Conservation (phyloP, 164 flowering plant genomes). For the Vitis cinerea region DNA sequence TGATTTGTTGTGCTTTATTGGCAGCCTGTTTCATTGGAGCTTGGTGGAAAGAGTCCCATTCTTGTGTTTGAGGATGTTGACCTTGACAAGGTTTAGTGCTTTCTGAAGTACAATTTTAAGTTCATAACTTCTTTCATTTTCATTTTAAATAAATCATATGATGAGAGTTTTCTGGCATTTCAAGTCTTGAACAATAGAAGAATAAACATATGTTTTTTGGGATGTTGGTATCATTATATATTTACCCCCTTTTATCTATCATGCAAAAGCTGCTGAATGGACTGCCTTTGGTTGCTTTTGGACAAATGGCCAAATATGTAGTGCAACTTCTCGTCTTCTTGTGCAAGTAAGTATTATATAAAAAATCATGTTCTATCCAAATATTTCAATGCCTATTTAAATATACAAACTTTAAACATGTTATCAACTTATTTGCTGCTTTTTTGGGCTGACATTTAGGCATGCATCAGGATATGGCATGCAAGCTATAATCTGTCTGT, state of each 20-base stretch:
- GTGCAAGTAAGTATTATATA: conserved; percentile 66
- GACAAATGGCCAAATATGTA: conserved; percentile 99
- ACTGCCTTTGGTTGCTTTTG: conserved; percentile 89
- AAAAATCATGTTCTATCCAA: too few relatives aligned
- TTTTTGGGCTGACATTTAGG: too few relatives aligned
- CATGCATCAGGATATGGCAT: too few relatives aligned
- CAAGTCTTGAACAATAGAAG: too few relatives aligned
- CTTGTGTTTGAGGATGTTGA: conserved; percentile 95
- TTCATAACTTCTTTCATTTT: background rate
- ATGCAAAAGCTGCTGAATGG: conserved; percentile 89
- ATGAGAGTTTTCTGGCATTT: too few relatives aligned
- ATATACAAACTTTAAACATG: too few relatives aligned
- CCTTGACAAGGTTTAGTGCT: conserved; percentile 74
- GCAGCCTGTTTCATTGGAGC: conserved; percentile 96
- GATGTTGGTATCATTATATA: conserved; percentile 1
- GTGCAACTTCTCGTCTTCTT: conserved; percentile 95
- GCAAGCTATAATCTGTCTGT: too few relatives aligned
- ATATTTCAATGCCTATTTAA: too few relatives aligned
- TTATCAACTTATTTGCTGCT: too few relatives aligned
- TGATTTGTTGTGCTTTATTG: conserved; percentile 9
- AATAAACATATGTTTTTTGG: background rate
- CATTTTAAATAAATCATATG: background rate
- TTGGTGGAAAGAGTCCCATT: conserved; percentile 98
- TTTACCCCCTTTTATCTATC: conserved; percentile 7
- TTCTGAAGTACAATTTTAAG: background rate